Evolutionary conservation across 495 filamentous ascomycete genomes (phyloP).

Genomic region (Penicillium pulvis): DNA sequence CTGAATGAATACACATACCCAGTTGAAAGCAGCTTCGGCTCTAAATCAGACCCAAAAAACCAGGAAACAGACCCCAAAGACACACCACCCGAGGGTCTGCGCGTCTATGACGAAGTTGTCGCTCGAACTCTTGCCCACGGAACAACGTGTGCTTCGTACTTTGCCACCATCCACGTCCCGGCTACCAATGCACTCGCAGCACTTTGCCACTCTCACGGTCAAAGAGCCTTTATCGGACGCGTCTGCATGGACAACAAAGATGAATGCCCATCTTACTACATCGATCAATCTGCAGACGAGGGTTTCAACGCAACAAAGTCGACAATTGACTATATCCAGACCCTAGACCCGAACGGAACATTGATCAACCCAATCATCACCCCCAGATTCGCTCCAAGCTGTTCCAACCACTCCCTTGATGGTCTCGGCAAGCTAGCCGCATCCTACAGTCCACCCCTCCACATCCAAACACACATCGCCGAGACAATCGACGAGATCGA

Average conservation of each 20-base stretch:
- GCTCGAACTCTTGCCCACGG: conserved; percentile 80
- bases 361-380: conserved; percentile 79
- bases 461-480: conserved; percentile 86
- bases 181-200: conserved; percentile 87
- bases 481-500: conserved; percentile 73
- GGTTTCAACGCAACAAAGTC: conserved; percentile 57
- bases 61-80: conserved; percentile 18
- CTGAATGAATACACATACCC: conserved; percentile 95
- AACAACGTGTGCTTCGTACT: conserved; percentile 90
- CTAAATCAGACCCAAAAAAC: conserved; percentile 18
- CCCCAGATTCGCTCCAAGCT: conserved; percentile 83
- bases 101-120: conserved; percentile 74
- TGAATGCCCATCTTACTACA: conserved; percentile 70
- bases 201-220: conserved; percentile 72
- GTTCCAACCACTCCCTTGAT: conserved; percentile 58
- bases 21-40: conserved; percentile 70
- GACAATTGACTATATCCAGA: conserved; percentile 64
- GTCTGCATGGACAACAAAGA: conserved; percentile 80
- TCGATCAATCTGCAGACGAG: conserved; percentile 60
- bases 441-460: conserved; percentile 54
- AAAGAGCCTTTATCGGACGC: conserved; percentile 87
- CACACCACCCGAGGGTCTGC: conserved; percentile 47
- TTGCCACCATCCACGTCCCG: conserved; percentile 79
- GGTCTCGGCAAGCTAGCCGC: conserved; percentile 63
- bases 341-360: conserved; percentile 59